Base-by-base conservation (phyloP, 208 protist genomes). In the Crithidia sp. region DNA sequence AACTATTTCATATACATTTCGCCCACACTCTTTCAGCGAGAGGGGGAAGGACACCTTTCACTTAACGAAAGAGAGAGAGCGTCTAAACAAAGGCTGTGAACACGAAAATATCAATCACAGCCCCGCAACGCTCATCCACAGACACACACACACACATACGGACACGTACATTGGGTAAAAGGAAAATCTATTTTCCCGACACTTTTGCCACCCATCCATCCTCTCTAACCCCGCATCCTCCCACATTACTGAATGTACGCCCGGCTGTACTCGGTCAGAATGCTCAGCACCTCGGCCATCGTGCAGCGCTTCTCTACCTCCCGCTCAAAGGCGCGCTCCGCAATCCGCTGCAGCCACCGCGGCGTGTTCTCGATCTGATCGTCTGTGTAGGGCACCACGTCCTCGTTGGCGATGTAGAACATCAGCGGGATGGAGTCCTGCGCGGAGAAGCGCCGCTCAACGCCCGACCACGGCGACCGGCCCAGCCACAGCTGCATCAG, bases 341-440 rank as follows among this genome's bases (percentile, higher is more conserved):
- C 81, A 13, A 91, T 79, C 43, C 79, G 76, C 69, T 91, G 86
- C 72, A 88, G 74, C 86, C 86, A 91, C 14, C 76, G 67, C 45
- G 86, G 86, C 16, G 81, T 65, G 50, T 19, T 17, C 39, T 65
- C 67, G 13, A 91, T 19, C 60, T 91, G 74, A 36, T 58, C 70
- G 16, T 71, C 49, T 0, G 71, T 79, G 73, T 77, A 91, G 5
- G 86, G 86, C 4, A 86, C 64, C 36, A 77, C 77, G 6, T 83
- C 81, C 49, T 91, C 74, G 43, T 76, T 74, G 13, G 67, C 74
- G 60, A 91, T 89, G 74, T 85, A 77, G 52, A 86, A 91, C 70
- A 91, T 81, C 28, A 91, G 81, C 3, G 87, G 83, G n/a, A 87
- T 76, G 17, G 80, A 61, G 47, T 88, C 82, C 37, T 71, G 54